Conservation (phyloP, 306 rosid species). For the Prunus salicina region DNA sequence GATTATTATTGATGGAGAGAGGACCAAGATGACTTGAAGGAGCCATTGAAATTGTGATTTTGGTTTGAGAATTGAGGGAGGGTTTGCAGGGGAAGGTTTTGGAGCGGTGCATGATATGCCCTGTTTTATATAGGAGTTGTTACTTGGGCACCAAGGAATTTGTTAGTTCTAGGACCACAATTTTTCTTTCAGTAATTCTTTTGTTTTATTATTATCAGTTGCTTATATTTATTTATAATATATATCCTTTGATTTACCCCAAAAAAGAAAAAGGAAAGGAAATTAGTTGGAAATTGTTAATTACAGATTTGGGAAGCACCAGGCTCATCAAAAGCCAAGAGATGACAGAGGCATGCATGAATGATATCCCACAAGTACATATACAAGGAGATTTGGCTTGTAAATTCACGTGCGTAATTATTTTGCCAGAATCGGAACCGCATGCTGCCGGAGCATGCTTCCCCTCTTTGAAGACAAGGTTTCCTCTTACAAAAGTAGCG, state of each 20-base stretch:
- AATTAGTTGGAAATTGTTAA: background rate
- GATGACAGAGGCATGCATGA: background rate
- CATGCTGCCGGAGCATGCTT: conserved; percentile 78
- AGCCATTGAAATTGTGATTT: background rate
- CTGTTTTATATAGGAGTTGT: background rate
- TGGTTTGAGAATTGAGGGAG: background rate
- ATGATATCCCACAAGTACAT: background rate
- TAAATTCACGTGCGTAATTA: background rate
- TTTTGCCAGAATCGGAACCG: conserved; percentile 71
- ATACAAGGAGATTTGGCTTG: background rate
- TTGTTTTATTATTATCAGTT: too few species aligned
- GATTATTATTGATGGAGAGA: background rate
- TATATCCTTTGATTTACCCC: too few species aligned
- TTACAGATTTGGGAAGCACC: background rate
- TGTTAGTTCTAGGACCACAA: background rate
- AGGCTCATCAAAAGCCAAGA: background rate
- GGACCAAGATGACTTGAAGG: background rate
- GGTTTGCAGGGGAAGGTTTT: background rate
- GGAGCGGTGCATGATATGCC: background rate
- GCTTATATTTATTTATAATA: too few species aligned
- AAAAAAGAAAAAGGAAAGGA: too few species aligned
- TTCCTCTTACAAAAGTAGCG: conserved; percentile 89
- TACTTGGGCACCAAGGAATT: background rate
- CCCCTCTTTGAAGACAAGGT: conserved; percentile 68
- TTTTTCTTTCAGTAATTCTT: too few species aligned